These are phyloP conservation scores for Paecilomyces fulvus DNA, from an alignment of 2,329 filamentous ascomycete species.

Conservation along the genomic window DNA sequence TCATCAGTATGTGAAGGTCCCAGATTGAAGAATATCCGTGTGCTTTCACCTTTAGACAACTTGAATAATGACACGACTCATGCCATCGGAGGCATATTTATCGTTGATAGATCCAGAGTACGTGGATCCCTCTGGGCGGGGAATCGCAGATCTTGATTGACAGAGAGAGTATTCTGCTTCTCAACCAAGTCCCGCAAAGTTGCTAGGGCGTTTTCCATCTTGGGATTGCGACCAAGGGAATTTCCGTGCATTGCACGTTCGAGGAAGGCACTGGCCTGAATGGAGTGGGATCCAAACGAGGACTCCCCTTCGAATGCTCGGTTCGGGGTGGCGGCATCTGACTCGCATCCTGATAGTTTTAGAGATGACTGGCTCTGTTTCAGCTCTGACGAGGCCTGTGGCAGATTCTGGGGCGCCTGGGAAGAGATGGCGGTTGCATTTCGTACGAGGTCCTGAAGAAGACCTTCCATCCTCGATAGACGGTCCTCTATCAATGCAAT, in stretches of 20 bases:
- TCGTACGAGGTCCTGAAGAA: slow-evolving; percentile 27
- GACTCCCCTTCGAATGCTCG: slow-evolving; percentile 42
- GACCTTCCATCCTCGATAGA: slow-evolving; percentile 40
- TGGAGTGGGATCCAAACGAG: slow-evolving; percentile 41
- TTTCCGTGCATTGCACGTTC: slow-evolving; percentile 32
- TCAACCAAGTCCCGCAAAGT: slow-evolving; percentile 31
- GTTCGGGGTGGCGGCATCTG: slow-evolving; percentile 12
- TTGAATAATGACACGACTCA: slow-evolving; percentile 24
- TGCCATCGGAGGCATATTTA: slow-evolving; percentile 29
- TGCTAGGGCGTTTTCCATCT: slow-evolving; percentile 30
- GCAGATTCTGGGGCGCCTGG: slow-evolving; percentile 12
- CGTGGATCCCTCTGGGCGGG: slow-evolving; percentile 15
- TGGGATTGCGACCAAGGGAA: slow-evolving; percentile 26
- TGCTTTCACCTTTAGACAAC: slow-evolving; percentile 22
- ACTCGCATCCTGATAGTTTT: too few species aligned
- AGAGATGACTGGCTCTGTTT: too few species aligned
- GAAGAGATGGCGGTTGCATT: slow-evolving; percentile 9
- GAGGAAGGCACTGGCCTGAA: slow-evolving; percentile 36
- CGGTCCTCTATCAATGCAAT: slow-evolving; percentile 46
- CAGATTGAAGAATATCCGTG: neutral
- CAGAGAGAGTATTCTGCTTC: slow-evolving; percentile 23
- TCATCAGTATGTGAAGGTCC: slow-evolving; percentile 6
- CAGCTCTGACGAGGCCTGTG: too few species aligned
- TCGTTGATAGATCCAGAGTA: slow-evolving; percentile 21
- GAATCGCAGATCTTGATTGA: slow-evolving; percentile 19